Evolutionary conservation across 2,329 filamentous ascomycete species (phyloP), one percentile per base, ranked within the genome.

Genomic region (Epichloe gansuensis): DNA sequence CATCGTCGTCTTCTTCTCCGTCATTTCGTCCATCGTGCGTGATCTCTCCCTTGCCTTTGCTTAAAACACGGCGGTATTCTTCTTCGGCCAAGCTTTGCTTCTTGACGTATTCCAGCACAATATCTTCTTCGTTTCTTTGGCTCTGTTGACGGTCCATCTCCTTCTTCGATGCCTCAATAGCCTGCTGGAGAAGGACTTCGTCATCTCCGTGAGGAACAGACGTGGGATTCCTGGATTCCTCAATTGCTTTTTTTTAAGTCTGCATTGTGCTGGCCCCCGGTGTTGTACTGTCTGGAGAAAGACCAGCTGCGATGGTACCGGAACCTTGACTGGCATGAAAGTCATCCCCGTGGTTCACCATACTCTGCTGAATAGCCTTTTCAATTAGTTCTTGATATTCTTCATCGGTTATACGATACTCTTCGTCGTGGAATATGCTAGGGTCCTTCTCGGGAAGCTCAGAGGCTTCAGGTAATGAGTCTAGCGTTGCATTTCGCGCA

Each of bases 101-200:
- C 73, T 85, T 86, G 42, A 89, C 76, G 65, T 88, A 89, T 60
- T 89, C 85, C 63, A 91, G 66, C 8, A 90, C 79, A 54, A 86
- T 81, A 52, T 88, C 80, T 63, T 91, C 85, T 62, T 90, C 86
- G 0, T 75, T 78, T 61, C 68, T 73, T 51, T 70, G 65, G 39
- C 64, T 68, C 47, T 66, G 64, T 38, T 72, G 67, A 4, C 70
- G 67, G 44, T 69, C 66, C 57, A 73, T 60, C 51, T 76, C 66
- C 37, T 72, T 65, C 50, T 67, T 65, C 25, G 77, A 74, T 12
- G 68, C 70, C 7, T 67, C 66, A 38, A 81, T 67, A 1, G 72
- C 77, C 9, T 66, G 71, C 41, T 70, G 66, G 3, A 81, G 59
- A 50, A 75, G 67, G 46, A 35, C 41, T 28, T 54, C 50, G 35